Base-by-base conservation (phyloP, 176 grass and related monocot genomes). In the Cymbopogon citratus region DNA sequence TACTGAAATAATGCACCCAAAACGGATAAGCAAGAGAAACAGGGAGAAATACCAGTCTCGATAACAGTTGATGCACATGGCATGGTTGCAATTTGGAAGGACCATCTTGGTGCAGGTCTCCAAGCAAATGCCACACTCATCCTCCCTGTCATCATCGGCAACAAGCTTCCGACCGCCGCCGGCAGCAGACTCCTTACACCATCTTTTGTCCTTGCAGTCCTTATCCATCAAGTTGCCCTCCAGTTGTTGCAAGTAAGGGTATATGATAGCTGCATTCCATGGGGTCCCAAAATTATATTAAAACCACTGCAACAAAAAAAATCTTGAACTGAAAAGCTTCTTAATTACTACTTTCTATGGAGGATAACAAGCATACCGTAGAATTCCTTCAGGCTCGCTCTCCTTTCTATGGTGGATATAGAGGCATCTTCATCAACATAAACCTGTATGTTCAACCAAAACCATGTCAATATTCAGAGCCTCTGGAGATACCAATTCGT, bases 51-150 rank as follows among this genome's bases (percentile, higher is more conserved):
- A 99, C 96, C 96, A 99, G 81, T 99, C 91, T 44, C 89, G 88
- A 46, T 91, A 99, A 88, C 96, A 99, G 76, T 95, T 95, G 61
- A 99, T 91, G 84, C 95, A 98, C 95, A 98, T 93, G 75, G 88
- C 86, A 69, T 98, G 95, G 77, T 89, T 98, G 92, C 95, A 98
- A 75, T 82, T 89, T 18, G 96, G 92, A 21, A 99, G 90, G 33
- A 99, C 96, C 87, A 99, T 89, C 86, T 94, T 99, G 87, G 92
- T 95, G 86, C 91, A 91, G 38, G 87, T 84, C 84, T 99, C 96
- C 87, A 99, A 64, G 83, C 92, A 99, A 86, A 99, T 99, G 65
- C 96, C 96, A 15, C 93, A 99, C 77, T 99, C 97, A 24, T 94
- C 91, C 23, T 96, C 97, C 84, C 97, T 93, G 61, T 96, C 93